These are phyloP conservation scores for Aegilops umbellulata DNA, from an alignment of 176 grass and related monocot species.

Conservation along the genomic window DNA sequence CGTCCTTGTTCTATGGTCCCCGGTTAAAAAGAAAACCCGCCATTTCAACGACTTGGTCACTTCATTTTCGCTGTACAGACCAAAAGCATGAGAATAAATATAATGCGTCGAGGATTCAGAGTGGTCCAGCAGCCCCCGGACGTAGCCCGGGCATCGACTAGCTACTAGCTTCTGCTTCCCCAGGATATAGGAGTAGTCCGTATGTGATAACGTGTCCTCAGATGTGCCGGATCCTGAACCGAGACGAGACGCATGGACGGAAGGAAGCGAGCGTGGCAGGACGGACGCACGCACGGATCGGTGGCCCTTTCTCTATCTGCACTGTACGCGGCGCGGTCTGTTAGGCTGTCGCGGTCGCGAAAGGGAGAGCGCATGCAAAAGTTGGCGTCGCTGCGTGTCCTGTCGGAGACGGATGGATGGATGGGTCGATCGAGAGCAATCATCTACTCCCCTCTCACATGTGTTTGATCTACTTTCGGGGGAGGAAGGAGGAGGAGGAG, in stretches of 20 bases:
- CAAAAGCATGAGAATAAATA: no score
- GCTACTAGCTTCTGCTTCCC: no score
- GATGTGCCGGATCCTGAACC: not conserved
- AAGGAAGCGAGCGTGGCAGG: not conserved
- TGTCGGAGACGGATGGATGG: constrained; percentile 14
- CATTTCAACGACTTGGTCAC: no score
- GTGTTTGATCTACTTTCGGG: constrained; percentile 12
- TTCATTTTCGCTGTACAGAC: no score
- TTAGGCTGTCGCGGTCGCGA: constrained; percentile 39
- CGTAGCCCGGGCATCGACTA: no score
- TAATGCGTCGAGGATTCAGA: no score
- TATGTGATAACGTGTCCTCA: no score
- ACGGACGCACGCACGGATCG: not conserved
- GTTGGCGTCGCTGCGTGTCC: not conserved
- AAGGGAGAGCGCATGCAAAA: constrained; percentile 28
- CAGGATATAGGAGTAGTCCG: no score
- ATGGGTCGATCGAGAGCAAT: constrained; percentile 10
- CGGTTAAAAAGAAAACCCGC: no score
- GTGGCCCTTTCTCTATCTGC: not conserved
- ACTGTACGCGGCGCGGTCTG: not conserved
- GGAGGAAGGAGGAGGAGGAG: not conserved
- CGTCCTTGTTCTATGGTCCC: no score
- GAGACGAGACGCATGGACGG: not conserved
- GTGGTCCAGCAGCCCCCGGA: no score
- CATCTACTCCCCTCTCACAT: constrained; percentile 6